Base-by-base conservation (phyloP, 176 grass and related monocot species). In the Elymus sibiricus region DNA sequence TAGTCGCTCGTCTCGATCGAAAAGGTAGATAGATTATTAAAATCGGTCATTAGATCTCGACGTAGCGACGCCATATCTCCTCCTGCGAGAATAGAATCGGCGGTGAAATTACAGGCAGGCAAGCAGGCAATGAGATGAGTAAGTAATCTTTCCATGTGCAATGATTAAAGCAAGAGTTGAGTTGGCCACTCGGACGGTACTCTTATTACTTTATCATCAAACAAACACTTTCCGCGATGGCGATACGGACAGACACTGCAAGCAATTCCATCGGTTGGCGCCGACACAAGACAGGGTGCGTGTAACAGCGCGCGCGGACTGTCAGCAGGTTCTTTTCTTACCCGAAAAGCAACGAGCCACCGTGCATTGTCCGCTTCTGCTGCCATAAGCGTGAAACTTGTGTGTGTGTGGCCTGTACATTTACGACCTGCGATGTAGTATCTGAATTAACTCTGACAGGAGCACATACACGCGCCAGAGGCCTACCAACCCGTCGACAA, bases 241-340 rank as follows among this genome's bases (percentile, higher is more conserved):
- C 3, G 11, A 21, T 15, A 2, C 62, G 5, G 29, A 4, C 47
- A 2, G 29, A 2, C 43, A 39, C 28, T 24, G 47, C 69, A 71
- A 21, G 19, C 47, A 16, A 53, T 53, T 7, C 46, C 0, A 49
- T 6, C 17, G 79, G 79, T 83, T 78, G 88, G 79, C 88, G 86
- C 84, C 88, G 88, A 90, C 88, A 19, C 49, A 49, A 79, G 82
- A 85, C 88, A 80, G 5, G 34, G 42, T 15, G 59, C 7, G 17
- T 19, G 86, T 51, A n/a, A n/a, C n/a, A 29, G 1, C 53, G 5
- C 4, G 14, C 17, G 11, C 11, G 11, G 44, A 1, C 47, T 49
- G 46, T 49, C 42, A 19, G 71, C 13, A 21, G 16, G 2, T 68
- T 61, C 58, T 9, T 58, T 4, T 0, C 63, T 81, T 82, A 2